Base-by-base conservation (phyloP, 768 basidiomycete species). In the Tricholoma saponaceum region DNA sequence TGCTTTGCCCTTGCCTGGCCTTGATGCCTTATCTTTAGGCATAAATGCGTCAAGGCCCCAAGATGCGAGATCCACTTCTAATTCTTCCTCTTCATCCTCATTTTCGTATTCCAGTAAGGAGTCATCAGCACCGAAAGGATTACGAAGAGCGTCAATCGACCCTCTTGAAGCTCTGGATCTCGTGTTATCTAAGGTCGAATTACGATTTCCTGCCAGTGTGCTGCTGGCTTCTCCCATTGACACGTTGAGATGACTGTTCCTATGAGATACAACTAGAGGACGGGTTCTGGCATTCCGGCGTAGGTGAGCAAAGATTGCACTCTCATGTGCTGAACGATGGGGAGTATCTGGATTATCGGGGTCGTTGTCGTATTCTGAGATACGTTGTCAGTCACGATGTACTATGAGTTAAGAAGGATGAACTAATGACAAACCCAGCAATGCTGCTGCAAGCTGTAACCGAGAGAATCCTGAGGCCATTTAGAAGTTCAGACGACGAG, bases 291-390 rank as follows among this genome's bases (percentile, higher is more conserved):
- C 75, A 60, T 74, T 77, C 52, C 80, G 83, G 30, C 89, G 84
- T 39, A 91, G 75, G 68, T 89, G 87, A n/a, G 87, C 79, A 64
- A 94, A 93, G 58, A 94, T 88, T 52, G 90, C 92, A 59, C 90
- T 92, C 58, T 93, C 89, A 44, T 91, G 83, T 3, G 91, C 91
- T 49, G 83, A 86, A 55, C 79, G 81, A 60, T 76, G 72, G 7
- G 84, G 83, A 10, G 74, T 78, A 52, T 83, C 71, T 5, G 86
- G 86, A 67, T 92, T 77, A n/a, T 79, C 74, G 33, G 81, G 77
- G 68, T 95, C 91, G 62, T 95, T 95, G 79, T 95, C 93, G 68
- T 95, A 95, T 71, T 95, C 93, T 95, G 60, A 18, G 64, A 60
- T 52, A 43, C 39, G 10, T 18, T 32, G 18, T 54, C 55, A 44